These are phyloP conservation scores for Fusarium sp. DNA, from an alignment of 2,329 filamentous ascomycete genomes.

Conservation along the genomic window DNA sequence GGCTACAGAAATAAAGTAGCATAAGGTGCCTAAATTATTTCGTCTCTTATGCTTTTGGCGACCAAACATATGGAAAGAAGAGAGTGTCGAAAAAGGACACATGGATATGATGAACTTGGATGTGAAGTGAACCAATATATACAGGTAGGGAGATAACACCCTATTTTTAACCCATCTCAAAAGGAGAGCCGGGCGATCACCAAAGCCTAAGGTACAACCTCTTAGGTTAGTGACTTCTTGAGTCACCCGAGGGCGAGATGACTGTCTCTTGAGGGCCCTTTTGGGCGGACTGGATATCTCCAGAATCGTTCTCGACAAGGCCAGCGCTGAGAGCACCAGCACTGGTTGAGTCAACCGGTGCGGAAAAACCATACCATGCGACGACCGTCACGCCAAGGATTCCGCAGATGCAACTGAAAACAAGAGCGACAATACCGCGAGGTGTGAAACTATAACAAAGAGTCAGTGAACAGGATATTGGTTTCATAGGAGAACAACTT, in stretches of 20 bases:
- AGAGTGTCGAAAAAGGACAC: neutral
- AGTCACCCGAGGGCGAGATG: conserved; percentile 10
- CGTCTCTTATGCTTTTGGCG: neutral
- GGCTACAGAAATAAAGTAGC: neutral
- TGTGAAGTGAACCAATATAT: neutral
- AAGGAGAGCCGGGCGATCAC: neutral
- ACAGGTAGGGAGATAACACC: neutral
- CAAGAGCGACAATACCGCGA: conserved; percentile 78
- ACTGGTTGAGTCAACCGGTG: conserved; percentile 27
- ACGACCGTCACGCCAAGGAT: conserved; percentile 75
- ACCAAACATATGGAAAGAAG: neutral
- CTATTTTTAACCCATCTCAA: neutral
- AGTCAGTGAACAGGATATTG: neutral
- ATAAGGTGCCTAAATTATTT: neutral
- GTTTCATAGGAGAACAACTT: conserved; percentile 11
- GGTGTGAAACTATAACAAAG: conserved; percentile 67
- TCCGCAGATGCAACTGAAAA: conserved; percentile 77
- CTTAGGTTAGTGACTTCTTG: conserved; percentile 10
- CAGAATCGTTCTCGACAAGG: conserved; percentile 34
- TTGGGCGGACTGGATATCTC: conserved; percentile 1
- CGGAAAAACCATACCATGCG: conserved; percentile 68
- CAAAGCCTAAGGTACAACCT: neutral
- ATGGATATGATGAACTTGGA: neutral
- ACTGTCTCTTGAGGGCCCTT: conserved; percentile 31
- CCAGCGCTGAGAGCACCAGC: conserved; percentile 30